Base-by-base conservation (phyloP, 2,329 filamentous ascomycete genomes). In the Colletotrichum sp. region DNA sequence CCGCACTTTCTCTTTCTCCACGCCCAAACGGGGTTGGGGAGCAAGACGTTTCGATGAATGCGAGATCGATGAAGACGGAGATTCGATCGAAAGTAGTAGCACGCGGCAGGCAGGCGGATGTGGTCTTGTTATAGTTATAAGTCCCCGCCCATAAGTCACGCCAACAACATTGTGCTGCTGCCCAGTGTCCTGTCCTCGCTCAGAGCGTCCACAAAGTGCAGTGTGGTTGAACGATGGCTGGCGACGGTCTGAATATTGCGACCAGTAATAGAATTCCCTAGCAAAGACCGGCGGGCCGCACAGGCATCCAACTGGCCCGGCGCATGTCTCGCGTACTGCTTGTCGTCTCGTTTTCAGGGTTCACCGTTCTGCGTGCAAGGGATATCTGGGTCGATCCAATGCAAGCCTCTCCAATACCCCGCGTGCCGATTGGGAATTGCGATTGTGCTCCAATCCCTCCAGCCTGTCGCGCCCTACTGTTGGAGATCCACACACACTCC, bases 321-420 rank as follows among this genome's bases (percentile, higher is more conserved):
- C 73, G 56, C 70, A 73, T 75, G 73, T 75, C 73, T 75, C 69
- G 73, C 63, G 73, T 64, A 28, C 21, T 36, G 62, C 55, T 21
- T 59, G 64, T 64, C 70, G 70, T 75, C 73, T 75, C 73, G 69
- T 75, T 75, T 75, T 75, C 73, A 75, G 73, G 73, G 73, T 75
- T 75, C 69, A 73, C 73, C 36, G 63, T 75, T 75, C 73, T 75
- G 48, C n/a, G 70, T 21, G 58, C 73, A 68, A 75, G 70, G 73
- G 69, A 64, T 67, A 64, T 68, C 63, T 73, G 63, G 73, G 73
- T 43, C 69, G 70, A 75, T 73, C 73, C 70, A 69, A 75, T 75
- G 73, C 73, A 75, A 75, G 73, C 48, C 69, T 75, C 72, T 58
- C 70, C 69, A 69, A 63, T 73, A 73, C 73, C 73, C 73, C 73